Evolutionary conservation across 495 filamentous ascomycete species (phyloP).

Genomic region (Chaetomidium leptoderma): DNA sequence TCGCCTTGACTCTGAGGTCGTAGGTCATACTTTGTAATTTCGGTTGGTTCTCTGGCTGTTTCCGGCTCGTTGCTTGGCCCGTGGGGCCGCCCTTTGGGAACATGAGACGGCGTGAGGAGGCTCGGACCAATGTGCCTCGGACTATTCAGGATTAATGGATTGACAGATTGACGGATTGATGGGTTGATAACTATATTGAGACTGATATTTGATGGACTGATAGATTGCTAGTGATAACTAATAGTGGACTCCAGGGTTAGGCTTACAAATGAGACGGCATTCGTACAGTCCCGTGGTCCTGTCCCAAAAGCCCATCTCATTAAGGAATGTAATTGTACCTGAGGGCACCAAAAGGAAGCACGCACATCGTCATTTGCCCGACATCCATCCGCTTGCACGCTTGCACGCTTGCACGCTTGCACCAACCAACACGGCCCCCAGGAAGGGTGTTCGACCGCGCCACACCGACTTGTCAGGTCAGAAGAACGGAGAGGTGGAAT

Average conservation of each 20-base stretch:
- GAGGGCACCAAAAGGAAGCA: too few species aligned
- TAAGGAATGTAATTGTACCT: too few species aligned
- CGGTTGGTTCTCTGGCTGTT: constrained; percentile 7
- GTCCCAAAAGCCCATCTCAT: too few species aligned
- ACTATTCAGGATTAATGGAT: background rate
- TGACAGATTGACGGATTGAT: too few species aligned
- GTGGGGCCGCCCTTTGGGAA: background rate
- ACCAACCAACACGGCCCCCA: constrained; percentile 12
- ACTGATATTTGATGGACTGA: too few species aligned
- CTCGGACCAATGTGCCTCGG: background rate
- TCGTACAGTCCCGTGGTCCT: too few species aligned
- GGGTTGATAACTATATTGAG: too few species aligned
- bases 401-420: too few species aligned
- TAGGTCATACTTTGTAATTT: background rate
- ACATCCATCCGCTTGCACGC: background rate
- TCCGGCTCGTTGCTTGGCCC: constrained; percentile 2
- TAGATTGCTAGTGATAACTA: too few species aligned
- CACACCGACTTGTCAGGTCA: constrained; percentile 1
- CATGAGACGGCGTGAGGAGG: background rate
- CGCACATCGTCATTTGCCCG: constrained; percentile 14
- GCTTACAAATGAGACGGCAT: too few species aligned
- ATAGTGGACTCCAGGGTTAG: too few species aligned
- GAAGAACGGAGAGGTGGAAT: background rate
- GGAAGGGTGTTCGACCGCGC: constrained; percentile 9
- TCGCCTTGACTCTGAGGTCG: background rate